A percentile compares a stretch with the other conserved stretches of the same genome.
These are phyloP conservation scores for slime mould (Dictyostelium discoideum) DNA, from an alignment of 78 protist genomes.

Conservation along the genomic window dicty_2.7 NC_007089.4:2498501-2499000, in stretches of 20 bases:
- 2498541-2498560: no score
- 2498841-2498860: not conserved
- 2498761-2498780: not conserved
- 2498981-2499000: conserved; percentile 18
- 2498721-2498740: not conserved
- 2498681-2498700: not conserved
- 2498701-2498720: not conserved
- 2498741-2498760: not conserved
- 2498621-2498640: no score
- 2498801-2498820: not conserved
- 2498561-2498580: no score
- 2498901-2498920: conserved; percentile 33
- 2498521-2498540: no score
- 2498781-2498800: not conserved
- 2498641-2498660: not conserved
- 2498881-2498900: not conserved
- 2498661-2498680: not conserved
- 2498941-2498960: not conserved
- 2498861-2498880: conserved; percentile 69
- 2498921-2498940: conserved; percentile 21
- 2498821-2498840: not conserved
- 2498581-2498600: no score
- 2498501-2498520: no score
- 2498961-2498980: conserved; percentile 35
- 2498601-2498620: no score